Evolutionary conservation across 2,329 filamentous ascomycete species (phyloP), one percentile per base, ranked within the genome.

Genomic region (Cercospora sp.): DNA sequence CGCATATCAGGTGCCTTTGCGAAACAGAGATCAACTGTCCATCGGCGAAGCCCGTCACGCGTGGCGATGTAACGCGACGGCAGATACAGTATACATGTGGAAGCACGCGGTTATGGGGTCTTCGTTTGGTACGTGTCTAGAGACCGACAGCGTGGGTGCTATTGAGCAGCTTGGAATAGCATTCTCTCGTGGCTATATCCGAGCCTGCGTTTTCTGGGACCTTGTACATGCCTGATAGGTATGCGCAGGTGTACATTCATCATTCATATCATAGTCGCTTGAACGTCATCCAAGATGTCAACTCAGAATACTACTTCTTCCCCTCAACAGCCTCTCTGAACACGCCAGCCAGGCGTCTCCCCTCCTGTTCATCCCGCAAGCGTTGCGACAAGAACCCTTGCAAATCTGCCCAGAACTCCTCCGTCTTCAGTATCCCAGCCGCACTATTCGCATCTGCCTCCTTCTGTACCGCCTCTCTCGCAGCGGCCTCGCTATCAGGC

Each of bases 361-460:
- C 91, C 76, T 87, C 84, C 2, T 77, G 78, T 62, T 85, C 88
- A 77, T 96, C 91, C 79, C 90, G 89, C 74, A 97, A 81, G 78
- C 92, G 87, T 82, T 94, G 91, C 76, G 88, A 82, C 78, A 99
- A 78, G 79, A 94, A 98, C 0, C 87, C 91, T 76, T 89, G 88
- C 71, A 99, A 80, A 82, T 98, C 95, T 8, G 81, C 81, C 95
- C 95, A 99, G 77, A 99, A 99, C 65, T 86, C 89, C 6, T 90
- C 87, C 12, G 88, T 90, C 75, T 87, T 82, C 71, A 97, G 77
- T 20, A 90, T 85, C 30, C 87, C 86, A 64, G 80, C 63, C 7
- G 73, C 73, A 20, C 61, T 72, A 18, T 72, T 70, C 12, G 61
- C 81, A 36, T 86, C 86, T 72, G 86, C 88, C n/a, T 83, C 79